Base-by-base conservation (phyloP, 208 protist species). In the Leishmania tarentolae region DNA sequence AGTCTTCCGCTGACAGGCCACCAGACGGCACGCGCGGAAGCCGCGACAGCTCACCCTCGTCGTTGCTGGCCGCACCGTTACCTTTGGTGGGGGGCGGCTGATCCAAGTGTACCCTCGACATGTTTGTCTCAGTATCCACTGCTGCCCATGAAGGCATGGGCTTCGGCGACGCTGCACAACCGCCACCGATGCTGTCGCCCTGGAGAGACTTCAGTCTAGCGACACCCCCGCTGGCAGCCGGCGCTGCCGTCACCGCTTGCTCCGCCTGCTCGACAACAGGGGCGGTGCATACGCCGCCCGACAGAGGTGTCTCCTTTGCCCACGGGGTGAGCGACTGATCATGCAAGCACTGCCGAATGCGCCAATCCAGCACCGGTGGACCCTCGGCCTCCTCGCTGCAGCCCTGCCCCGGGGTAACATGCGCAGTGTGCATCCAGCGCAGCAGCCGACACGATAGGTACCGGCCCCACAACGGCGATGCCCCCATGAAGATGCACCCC, bases 251-350 rank as follows among this genome's bases (percentile, higher is more conserved):
- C 56, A 24, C 28, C 56, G 56, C 24, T 61, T 31, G 56, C 56
- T 61, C 56, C 7, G 37, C 77, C 74, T 50, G 42, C 76, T 92
- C 87, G 37, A 76, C 89, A 37, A 74, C 72, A 0, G 91, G 80
- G 5, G 87, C 53, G 82, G 91, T 66, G 86, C 28, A 59, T 78
- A 73, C 87, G 91, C 91, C 86, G 74, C 90, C 89, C 11, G 87
- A 83, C 17, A 89, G 61, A 31, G 79, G 72, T 65, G 76, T 78
- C 17, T 69, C 72, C 8, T 90, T 56, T 19, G 75, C 53, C 75
- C 44, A 71, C 59, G 35, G 37, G 63, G 65, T 63, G 15, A 37
- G 65, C 17, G 70, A 28, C 63, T 35, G 57, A 56, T 40, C 59
- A 59, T 57, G 66, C 73, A 83, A 75, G 13, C 74, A 81, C 57